These are phyloP conservation scores for Penicillium sp. DNA, from an alignment of 2,329 filamentous ascomycete species.

Conservation along the genomic window DNA sequence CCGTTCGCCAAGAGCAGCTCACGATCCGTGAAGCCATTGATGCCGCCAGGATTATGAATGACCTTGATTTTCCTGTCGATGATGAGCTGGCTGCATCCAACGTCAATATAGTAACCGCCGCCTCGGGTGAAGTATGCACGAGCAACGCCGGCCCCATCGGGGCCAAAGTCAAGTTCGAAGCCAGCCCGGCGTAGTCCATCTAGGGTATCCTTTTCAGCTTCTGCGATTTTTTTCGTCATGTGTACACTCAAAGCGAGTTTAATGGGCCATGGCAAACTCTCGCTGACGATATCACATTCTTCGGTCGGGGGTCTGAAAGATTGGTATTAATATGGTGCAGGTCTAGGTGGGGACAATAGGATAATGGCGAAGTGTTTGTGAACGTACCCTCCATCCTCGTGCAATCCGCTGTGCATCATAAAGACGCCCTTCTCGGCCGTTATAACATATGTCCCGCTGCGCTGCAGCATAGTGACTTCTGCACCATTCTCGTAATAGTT, in stretches of 20 bases:
- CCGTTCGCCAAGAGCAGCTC: conserved; percentile 54
- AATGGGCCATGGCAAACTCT: conserved; percentile 48
- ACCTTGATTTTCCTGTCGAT: conserved; percentile 59
- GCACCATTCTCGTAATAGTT: conserved; percentile 50
- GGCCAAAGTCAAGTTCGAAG: conserved; percentile 42
- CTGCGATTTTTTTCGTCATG: conserved; percentile 41
- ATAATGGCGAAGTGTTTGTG: background rate
- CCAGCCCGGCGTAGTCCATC: conserved; percentile 48
- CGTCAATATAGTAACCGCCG: conserved; percentile 60
- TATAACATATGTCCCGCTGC: conserved; percentile 50
- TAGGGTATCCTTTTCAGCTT: conserved; percentile 44
- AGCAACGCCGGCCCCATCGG: conserved; percentile 42
- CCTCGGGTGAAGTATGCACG: conserved; percentile 47
- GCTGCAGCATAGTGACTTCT: conserved; percentile 53
- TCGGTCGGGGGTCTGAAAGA: conserved; percentile 45
- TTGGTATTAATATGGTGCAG: background rate
- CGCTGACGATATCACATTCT: conserved; percentile 49
- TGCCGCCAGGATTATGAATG: conserved; percentile 54
- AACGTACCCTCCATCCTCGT: conserved; percentile 44
- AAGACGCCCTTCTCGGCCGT: conserved; percentile 45
- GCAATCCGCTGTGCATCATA: conserved; percentile 45
- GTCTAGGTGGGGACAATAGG: too few species aligned
- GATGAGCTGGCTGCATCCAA: conserved; percentile 53
- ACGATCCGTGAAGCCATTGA: conserved; percentile 49
- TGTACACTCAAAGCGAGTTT: conserved; percentile 46